Base-by-base conservation (phyloP, 768 basidiomycete genomes). In the Pholiota molesta region DNA sequence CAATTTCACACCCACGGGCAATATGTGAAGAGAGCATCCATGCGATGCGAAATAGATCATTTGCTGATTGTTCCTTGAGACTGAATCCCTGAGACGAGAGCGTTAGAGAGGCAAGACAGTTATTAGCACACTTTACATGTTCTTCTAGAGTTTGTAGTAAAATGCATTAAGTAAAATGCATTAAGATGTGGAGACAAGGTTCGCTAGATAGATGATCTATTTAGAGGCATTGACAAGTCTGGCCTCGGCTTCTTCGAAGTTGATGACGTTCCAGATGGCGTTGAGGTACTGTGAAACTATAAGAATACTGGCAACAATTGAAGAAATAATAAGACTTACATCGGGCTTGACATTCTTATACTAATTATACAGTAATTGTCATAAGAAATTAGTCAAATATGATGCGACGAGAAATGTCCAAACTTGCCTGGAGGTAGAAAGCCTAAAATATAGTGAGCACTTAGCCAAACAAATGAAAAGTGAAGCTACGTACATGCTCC, bases 231-330 rank as follows among this genome's bases (percentile, higher is more conserved):
- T 79, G 13, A 72, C 62, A 52, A 80, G 72, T 49, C 83, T 80
- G 55, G 79, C 78, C 72, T 95, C 94, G 7, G 95, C 97, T 77
- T 97, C 94, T 69, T 92, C 86, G 78, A 95, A 98, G 82, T 97
- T 95, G 83, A 98, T 86, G 62, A 99, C 95, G 67, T 88, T 89
- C 95, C 96, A 98, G 73, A 98, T 95, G 21, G 94, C 94, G 52
- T 85, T 86, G 75, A 99, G 88, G 79, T 96, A 97, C 92, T 94
- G 66, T 31, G 10, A 31, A 16, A 23, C 29, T 45, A 54, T 44
- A 44, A 6, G 16, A 42, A 17, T 16, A 10, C 21, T 3, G 28
- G 47, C 47, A 5, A 14, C 19, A 44, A 26, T 23, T 11, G 31
- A 53, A 7, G 28, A 31, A 56, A 7, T 21, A 37, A 21, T 49